Evolutionary conservation across 495 filamentous ascomycete species (phyloP), one percentile per base, ranked within the genome.

Genomic region (Talaromyces thailandensis): DNA sequence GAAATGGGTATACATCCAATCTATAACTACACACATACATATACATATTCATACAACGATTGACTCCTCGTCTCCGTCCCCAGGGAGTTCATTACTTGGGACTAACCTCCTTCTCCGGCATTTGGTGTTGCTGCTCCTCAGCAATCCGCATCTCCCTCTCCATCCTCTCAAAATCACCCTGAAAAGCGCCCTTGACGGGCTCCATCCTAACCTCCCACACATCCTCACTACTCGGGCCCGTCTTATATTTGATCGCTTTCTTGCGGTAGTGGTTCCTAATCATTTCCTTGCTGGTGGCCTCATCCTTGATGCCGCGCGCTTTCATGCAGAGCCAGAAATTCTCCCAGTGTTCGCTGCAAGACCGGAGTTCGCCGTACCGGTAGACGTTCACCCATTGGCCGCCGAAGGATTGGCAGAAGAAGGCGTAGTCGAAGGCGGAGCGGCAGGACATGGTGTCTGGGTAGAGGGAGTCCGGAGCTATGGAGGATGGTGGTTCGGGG

Each of bases 291-390:
- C 79, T 79, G 66, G 79, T 65, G 35, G 80, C 71, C 1, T 80
- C 76, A 4, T 73, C 48, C 65, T 66, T 71, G 45, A 70, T 81
- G 73, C 48, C 70, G 66, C 75, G 66, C n/a, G 86, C 86, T 61
- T 88, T 86, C 91, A 98, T 96, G 79, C 94, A 98, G 75, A 96
- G 89, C 86, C 93, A 91, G 77, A 94, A 97, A 71, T 93, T 88
- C 65, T 85, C 80, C 90, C 92, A 96, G 51, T 89, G 86, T 65
- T 93, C 86, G 28, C 76, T 76, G 79, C 94, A 98, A 9, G 82
- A 77, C 2, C 86, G 83, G 53, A 94, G 65, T 45, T 71, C 73
- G 61, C 94, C 94, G 72, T 90, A 86, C 45, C 94, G 89, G 81
- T 98, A 98, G 7, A 98, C 79, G 65, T 87, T 84, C 64, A 86